Base-by-base conservation (phyloP, 345 rosid species). In the Noccaea caerulescens region DNA sequence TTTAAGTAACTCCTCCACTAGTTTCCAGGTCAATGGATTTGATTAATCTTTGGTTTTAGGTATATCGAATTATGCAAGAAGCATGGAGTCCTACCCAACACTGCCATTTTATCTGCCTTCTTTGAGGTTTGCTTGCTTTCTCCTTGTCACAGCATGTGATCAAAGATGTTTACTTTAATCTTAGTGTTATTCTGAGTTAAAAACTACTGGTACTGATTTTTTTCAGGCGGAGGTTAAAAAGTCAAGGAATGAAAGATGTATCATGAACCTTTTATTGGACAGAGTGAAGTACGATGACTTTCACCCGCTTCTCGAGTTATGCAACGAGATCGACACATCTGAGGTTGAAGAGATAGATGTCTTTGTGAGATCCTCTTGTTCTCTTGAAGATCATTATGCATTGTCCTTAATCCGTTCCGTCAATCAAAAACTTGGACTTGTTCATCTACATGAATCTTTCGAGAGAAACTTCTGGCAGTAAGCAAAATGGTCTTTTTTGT, bases 401-500 rank as follows among this genome's bases (percentile, higher is more conserved):
- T 79, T 91, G 80, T 75, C 84, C 30, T 82, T 93, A 79, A 81
- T 88, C 75, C 87, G 76, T 68, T 79, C 86, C 33, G 51, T 87
- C 14, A 36, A 44, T 71, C 72, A 76, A 72, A 93, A 87, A 81
- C 96, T 93, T 52, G 84, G 86, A 10, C 34, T 59, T 11, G 91
- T 87, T 66, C 85, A 87, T 77, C 80, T 93, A 53, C 86, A 71
- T 39, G 88, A 81, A 65, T 76, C 86, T 62, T 84, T 86, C 46
- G 96, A 87, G 72, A 85, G 79, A 69, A 87, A 73, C 81, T 86
- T 91, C 74, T 81, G 89, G 78, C 79, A 85, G 96, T 91, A 87
- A 57, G 60, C 34, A 47, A 30, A 47, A 13, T 53, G 53, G 14
- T 72, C 39, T 71, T 72, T 72, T 70, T 75, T 45, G 57, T 73